Evolutionary conservation across 129 eudicot genomes (phyloP), one percentile per base, ranked within the genome.

Genomic region (Solidago caesia): DNA sequence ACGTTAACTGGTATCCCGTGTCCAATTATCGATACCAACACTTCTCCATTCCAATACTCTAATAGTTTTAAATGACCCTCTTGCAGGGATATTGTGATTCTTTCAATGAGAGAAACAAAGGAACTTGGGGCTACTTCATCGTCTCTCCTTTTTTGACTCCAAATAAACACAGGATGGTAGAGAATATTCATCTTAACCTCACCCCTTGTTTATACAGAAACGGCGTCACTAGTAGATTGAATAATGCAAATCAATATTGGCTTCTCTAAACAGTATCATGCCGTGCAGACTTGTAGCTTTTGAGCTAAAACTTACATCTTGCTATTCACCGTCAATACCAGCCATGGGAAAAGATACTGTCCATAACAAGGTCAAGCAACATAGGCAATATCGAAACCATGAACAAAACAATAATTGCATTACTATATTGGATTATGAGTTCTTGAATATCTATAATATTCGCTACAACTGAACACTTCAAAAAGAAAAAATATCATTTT

Each of bases 381-480:
- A 64, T 13, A 13, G 47, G 13, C 47, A 58, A 65, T 33, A 65
- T 33, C 12, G 41, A 68, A 33, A 76, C 68, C 67, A 77, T 16
- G 47, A 68, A 66, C n/a, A 63, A 70, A 60, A 48, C 7, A 12
- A 67, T 29, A 52, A 73, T 25, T 10, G 46, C 12, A 47, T 44
- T 44, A 29, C 51, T 75, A 64, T 47, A 8, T 52, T 52, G 8
- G 43, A 74, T n/a, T 68, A 48, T 67, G 45, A 15, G 64, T 64
- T 61, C 64, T 70, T 59, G 63, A 39, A 46, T 59, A 55, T 68
- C 51, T 46, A 60, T 26, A 2, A 70, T 43, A 78, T 70, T 60
- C n/a, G 12, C 43, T 75, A 26, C 44, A 45, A 56, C 26, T n/a
- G 6, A 76, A 44, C 67, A 67, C 49, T 21, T 21, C 21, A 21